phyloP scores from a whole-genome alignment of 192 early-diverging fungal genomes.

The Allomyces javanicus region DNA sequence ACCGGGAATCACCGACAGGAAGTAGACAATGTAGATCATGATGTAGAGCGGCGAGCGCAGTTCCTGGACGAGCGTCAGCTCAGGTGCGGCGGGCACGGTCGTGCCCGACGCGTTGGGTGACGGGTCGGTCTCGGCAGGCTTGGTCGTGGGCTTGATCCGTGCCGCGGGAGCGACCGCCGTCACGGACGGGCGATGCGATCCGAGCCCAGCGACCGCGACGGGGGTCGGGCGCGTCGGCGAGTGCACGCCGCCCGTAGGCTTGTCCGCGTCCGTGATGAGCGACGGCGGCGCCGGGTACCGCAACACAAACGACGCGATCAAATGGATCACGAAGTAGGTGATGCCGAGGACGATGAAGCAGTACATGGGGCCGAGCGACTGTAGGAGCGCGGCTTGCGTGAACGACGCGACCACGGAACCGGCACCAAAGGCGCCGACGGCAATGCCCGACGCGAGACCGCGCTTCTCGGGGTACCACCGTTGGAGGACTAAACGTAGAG shows the following conservation, averaged over 20 bases:
- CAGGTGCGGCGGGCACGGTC: background rate
- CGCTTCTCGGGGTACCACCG: conserved; percentile 43
- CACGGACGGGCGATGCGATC: too few species aligned
- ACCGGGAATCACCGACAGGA: conserved; percentile 38
- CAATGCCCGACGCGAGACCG: conserved; percentile 38
- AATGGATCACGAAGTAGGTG: conserved; percentile 40
- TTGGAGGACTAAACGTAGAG: conserved; percentile 15
- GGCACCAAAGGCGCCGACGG: conserved; percentile 56
- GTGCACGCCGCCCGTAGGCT: too few species aligned
- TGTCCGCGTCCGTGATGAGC: too few species aligned
- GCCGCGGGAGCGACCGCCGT: too few species aligned
- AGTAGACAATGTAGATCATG: conserved; percentile 35
- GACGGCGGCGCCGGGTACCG: conserved; percentile 34
- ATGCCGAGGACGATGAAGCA: conserved; percentile 45
- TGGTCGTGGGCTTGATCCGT: too few species aligned
- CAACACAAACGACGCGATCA: conserved; percentile 28
- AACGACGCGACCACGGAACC: conserved; percentile 48
- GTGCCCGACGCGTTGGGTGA: too few species aligned
- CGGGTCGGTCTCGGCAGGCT: too few species aligned
- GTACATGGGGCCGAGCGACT: conserved; percentile 25
- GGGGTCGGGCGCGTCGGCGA: too few species aligned
- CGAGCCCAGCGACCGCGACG: too few species aligned
- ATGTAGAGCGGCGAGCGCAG: conserved; percentile 30
- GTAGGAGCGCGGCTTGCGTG: conserved; percentile 38
- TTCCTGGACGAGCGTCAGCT: conserved; percentile 20